Evolutionary conservation across 768 basidiomycete genomes (phyloP).

Genomic region (Hygrocybe coccinea): DNA sequence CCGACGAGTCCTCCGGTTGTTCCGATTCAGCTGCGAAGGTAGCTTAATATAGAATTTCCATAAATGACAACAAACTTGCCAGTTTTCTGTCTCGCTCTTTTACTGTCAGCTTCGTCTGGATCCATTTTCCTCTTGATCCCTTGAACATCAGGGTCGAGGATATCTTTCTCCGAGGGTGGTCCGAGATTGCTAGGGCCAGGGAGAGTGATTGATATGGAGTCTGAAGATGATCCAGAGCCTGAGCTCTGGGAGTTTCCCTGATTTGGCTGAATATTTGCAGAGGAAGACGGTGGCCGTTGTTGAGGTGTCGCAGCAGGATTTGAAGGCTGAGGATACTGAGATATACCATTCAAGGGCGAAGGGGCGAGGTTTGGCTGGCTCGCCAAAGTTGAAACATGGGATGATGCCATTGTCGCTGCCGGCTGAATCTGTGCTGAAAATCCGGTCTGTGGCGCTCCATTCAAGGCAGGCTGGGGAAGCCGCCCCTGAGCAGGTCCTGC

Average conservation of each 20-base stretch:
- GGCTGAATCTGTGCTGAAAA: not conserved
- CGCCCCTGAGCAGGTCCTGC: conserved; percentile 19
- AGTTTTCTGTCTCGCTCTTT: conserved; percentile 68
- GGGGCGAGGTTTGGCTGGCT: not conserved
- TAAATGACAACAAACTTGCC: conserved; percentile 41
- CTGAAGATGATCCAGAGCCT: conserved; percentile 10
- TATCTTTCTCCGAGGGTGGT: conserved; percentile 28
- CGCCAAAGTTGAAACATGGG: not conserved
- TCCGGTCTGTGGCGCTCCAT: not conserved
- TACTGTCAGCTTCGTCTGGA: conserved; percentile 58
- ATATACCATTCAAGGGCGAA: not conserved
- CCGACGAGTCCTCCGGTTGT: conserved; percentile 42
- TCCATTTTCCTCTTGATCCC: conserved; percentile 71
- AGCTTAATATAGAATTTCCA: not conserved
- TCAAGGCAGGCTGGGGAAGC: not conserved
- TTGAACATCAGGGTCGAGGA: conserved; percentile 57
- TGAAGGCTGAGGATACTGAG: conserved; percentile 3
- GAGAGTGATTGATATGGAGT: conserved; percentile 11
- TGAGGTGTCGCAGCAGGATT: conserved; percentile 2
- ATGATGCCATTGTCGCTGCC: not conserved
- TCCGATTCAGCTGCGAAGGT: conserved; percentile 32
- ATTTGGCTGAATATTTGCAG: conserved; percentile 23
- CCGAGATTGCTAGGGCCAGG: conserved; percentile 3
- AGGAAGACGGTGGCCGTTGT: conserved; percentile 26
- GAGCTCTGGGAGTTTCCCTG: conserved; percentile 19